These are phyloP conservation scores for Hypomontagnella monticulosa DNA, from an alignment of 495 filamentous ascomycete species.

Conservation along the genomic window DNA sequence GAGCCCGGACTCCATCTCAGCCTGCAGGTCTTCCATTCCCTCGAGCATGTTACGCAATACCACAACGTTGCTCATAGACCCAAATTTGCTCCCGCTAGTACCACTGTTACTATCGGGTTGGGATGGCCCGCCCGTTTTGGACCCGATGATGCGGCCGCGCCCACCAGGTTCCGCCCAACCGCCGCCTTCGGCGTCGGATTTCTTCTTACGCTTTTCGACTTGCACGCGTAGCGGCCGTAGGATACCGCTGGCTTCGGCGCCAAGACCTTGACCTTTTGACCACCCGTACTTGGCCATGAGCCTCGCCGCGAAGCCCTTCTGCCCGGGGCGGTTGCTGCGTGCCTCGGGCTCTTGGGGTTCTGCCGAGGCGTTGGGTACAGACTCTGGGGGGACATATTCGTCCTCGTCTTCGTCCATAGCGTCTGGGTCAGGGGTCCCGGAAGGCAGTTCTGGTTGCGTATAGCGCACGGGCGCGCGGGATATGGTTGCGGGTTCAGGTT, in stretches of 20 bases:
- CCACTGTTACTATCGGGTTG: conserved; percentile 35
- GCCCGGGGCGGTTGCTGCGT: conserved; percentile 76
- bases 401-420: conserved; percentile 63
- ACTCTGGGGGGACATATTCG: conserved; percentile 56
- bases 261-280: conserved; percentile 86
- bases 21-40: conserved; percentile 70
- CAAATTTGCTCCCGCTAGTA: conserved; percentile 63
- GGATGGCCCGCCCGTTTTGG: conserved; percentile 31
- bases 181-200: conserved; percentile 79
- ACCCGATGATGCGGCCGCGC: conserved; percentile 81
- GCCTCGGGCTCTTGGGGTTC: conserved; percentile 23
- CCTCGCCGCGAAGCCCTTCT: conserved; percentile 84
- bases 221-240: conserved; percentile 82
- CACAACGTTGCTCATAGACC: conserved; percentile 80
- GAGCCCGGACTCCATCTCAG: conserved; percentile 76
- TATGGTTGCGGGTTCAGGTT: conserved; percentile 62
- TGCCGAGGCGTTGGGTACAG: conserved; percentile 10
- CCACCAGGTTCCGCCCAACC: conserved; percentile 75
- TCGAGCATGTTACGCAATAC: conserved; percentile 83
- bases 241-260: conserved; percentile 82
- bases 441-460: conserved; percentile 68
- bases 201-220: conserved; percentile 82
- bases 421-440: conserved; percentile 45
- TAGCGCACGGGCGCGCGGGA: conserved; percentile 91
- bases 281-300: conserved; percentile 93